A percentile compares a stretch with the other conserved stretches of the same genome.
Conservation (phyloP, 306 rosid genomes). For the Rosa chinensis region DNA sequence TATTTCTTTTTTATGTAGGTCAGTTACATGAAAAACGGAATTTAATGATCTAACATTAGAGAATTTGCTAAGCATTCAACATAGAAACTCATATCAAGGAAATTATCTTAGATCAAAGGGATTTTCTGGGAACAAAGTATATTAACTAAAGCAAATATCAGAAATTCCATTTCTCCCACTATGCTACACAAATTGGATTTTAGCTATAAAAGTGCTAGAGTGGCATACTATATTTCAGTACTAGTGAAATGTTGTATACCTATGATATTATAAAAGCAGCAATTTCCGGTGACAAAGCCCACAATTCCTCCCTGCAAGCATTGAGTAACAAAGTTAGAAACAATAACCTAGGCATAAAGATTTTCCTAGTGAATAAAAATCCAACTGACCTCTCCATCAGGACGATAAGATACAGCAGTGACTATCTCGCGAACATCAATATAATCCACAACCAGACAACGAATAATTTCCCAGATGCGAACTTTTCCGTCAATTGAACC, state of each 20-base stretch:
- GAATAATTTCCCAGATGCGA: slow-evolving; percentile 83
- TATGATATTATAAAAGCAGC: slow-evolving; percentile 56
- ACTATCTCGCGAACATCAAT: slow-evolving; percentile 80
- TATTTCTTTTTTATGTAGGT: neutral
- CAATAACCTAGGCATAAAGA: slow-evolving; percentile 2
- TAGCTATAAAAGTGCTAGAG: neutral
- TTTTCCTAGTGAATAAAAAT: slow-evolving; percentile 4
- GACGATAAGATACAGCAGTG: slow-evolving; percentile 78
- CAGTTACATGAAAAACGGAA: neutral
- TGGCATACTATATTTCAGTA: neutral
- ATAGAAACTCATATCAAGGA: neutral
- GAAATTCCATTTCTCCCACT: neutral
- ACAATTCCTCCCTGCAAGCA: slow-evolving; percentile 75
- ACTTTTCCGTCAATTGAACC: slow-evolving; percentile 97
- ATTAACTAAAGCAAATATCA: neutral
- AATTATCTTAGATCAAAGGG: neutral
- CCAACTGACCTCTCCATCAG: slow-evolving; percentile 69
- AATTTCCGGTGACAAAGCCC: slow-evolving; percentile 77
- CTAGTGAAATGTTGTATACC: slow-evolving; percentile 41
- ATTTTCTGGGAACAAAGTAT: neutral
- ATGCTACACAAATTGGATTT: neutral
- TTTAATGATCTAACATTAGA: neutral
- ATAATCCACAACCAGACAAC: slow-evolving; percentile 75
- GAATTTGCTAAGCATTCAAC: neutral
- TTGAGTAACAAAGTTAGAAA: slow-evolving; percentile 19